Base-by-base conservation (phyloP, 768 basidiomycete species). In the Calocera viscosa region DNA sequence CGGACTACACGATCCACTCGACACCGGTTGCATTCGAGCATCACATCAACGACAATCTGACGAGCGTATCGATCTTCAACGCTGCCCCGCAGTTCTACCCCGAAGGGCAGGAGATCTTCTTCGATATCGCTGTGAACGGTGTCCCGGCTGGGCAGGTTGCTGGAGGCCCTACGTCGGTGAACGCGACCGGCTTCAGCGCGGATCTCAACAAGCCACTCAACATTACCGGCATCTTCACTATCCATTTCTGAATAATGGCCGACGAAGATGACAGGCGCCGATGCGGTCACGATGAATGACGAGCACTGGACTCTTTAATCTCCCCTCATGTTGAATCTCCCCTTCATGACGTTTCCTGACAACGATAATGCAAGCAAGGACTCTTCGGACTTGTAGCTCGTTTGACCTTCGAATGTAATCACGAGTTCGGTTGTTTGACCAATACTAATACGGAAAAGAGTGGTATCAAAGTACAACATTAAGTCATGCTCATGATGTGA, bases 61-160 rank as follows among this genome's bases (percentile, higher is more conserved):
- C 53, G 53, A 60, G 53, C 30, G 53, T 60, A 19, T 60, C 53
- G 24, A 32, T 60, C 26, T 60, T 28, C 30, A 60, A 60, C 30
- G 53, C 53, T 30, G 53, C 53, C 10, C 53, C 24, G 24, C 53
- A 60, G 53, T 60, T 28, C 30, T 60, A 60, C 22, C 53, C 53
- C 53, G 53, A 60, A 30, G 53, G 53, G 14, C 53, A 60, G 53
- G 26, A 26, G 53, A 60, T 60, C 53, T 60, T 60, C 53, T 60
- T 60, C 53, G 53, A 60, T 32, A 26, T 60, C 26, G 30, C 53
- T 5, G 26, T 60, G 7, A 60, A 60, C 30, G 53, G 53, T 7
- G 30, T 60, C 2, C 53, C 53, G 2, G 53, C 30, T 5, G 10
- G 10, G 8, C 30, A 26, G 30, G 53, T 60, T 60, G 5, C 26